Evolutionary conservation across 2,329 filamentous ascomycete species (phyloP).

Genomic region (Venturia carpophila): DNA sequence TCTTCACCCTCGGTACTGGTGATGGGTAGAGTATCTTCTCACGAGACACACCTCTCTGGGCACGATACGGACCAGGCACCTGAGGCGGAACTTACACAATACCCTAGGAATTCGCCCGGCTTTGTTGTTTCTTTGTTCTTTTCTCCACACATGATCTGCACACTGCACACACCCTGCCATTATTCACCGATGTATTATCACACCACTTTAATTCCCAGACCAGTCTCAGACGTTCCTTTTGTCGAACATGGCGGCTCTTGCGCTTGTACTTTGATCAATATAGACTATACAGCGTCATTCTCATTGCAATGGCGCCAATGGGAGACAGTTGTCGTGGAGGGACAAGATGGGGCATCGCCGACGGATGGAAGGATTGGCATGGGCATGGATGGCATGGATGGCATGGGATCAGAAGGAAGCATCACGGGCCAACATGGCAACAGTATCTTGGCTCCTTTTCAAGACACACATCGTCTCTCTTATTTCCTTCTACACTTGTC

Average conservation of each 20-base stretch:
- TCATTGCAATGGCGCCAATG: slow-evolving; percentile 4
- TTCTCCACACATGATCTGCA: background rate
- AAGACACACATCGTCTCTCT: background rate
- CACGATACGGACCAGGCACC: background rate
- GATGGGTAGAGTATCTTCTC: slow-evolving; percentile 6
- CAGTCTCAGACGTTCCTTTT: background rate
- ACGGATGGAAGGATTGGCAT: background rate
- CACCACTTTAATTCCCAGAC: background rate
- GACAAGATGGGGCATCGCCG: background rate
- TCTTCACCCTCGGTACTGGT: slow-evolving; percentile 10
- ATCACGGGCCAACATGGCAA: slow-evolving; percentile 1
- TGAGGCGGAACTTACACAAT: background rate
- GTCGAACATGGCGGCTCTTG: background rate
- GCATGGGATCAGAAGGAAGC: background rate
- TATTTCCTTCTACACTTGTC: background rate
- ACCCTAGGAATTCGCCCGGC: background rate
- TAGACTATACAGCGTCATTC: background rate
- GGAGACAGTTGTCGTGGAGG: background rate
- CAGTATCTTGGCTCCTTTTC: background rate
- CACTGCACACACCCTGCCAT: background rate
- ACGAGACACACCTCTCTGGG: slow-evolving; percentile 10
- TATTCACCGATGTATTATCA: slow-evolving; percentile 10
- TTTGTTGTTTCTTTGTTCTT: slow-evolving; percentile 5
- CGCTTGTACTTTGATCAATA: background rate
- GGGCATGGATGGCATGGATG: background rate